Percentiles rank a stretch among this genome's conserved stretches.
Conservation (phyloP, 441 rosid species). For the Adansonia rubrostipa region DNA sequence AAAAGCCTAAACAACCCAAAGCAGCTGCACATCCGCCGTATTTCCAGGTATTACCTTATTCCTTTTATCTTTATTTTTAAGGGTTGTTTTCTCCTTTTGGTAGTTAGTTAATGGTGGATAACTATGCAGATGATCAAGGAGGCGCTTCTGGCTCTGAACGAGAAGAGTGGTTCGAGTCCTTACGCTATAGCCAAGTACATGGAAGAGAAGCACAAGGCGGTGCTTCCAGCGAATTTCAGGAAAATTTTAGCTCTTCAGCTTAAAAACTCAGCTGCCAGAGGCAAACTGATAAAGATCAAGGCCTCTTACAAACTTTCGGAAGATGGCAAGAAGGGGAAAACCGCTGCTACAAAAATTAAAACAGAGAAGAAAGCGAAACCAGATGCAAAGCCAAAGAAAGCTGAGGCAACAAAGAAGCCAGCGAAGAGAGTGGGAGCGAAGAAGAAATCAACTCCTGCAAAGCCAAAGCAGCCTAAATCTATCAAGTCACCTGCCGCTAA, state of each 20-base stretch:
- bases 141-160: conserved; percentile 59
- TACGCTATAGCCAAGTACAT: conserved; percentile 79
- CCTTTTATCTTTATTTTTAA: background rate
- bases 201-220: conserved; percentile 74
- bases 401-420: conserved; percentile 36
- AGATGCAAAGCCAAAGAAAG: conserved; percentile 33
- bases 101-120: background rate
- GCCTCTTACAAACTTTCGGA: conserved; percentile 75
- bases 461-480: conserved; percentile 69
- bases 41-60: conserved; percentile 51
- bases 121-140: conserved; percentile 73
- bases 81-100: background rate
- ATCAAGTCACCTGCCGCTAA: conserved; percentile 65
- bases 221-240: conserved; percentile 65
- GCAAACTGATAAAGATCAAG: conserved; percentile 74
- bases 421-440: conserved; percentile 33
- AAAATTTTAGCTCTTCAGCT: conserved; percentile 66
- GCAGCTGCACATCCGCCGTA: conserved; percentile 73
- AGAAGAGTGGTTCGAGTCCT: conserved; percentile 83
- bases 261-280: conserved; percentile 62
- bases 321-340: conserved; percentile 34
- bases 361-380: conserved; percentile 34
- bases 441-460: conserved; percentile 53
- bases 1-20: conserved; percentile 52
- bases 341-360: conserved; percentile 21